A percentile compares a stretch with the other conserved stretches of the same genome.
Conservation (phyloP, 1,139 yeast genomes). For the Nakaseomyces nivariensis region DNA sequence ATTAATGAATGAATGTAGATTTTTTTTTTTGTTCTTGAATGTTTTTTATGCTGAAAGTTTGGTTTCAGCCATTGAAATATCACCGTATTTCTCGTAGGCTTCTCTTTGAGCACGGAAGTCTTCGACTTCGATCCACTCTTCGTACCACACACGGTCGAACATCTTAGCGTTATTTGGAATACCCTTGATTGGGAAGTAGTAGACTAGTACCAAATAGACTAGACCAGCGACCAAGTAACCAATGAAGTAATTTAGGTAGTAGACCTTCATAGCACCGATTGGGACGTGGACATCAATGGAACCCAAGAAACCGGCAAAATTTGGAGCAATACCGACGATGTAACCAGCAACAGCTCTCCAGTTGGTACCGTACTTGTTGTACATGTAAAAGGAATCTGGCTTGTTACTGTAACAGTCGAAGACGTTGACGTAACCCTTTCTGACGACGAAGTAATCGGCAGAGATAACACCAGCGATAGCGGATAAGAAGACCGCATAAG, state of each 20-base stretch:
- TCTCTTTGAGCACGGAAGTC: conserved; percentile 40
- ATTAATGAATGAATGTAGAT: neutral
- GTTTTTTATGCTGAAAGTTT: neutral
- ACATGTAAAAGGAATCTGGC: conserved; percentile 42
- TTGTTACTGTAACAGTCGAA: conserved; percentile 51
- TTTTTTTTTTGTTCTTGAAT: no score
- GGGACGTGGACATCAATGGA: conserved; percentile 43
- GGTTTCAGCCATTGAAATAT: conserved; percentile 2
- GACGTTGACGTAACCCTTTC: conserved; percentile 59
- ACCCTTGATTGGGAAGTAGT: conserved; percentile 51
- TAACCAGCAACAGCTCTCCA: conserved; percentile 76
- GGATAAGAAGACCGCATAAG: conserved; percentile 77
- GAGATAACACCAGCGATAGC: conserved; percentile 79
- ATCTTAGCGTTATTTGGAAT: conserved; percentile 37
- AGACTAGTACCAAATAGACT: conserved; percentile 41
- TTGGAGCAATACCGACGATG: conserved; percentile 66
- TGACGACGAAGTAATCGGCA: conserved; percentile 65
- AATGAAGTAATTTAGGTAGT: conserved; percentile 61
- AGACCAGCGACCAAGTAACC: conserved; percentile 56
- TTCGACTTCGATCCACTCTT: conserved; percentile 52
- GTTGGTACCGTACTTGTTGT: conserved; percentile 54
- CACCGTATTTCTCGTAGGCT: conserved; percentile 14
- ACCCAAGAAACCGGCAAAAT: conserved; percentile 76
- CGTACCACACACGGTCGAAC: conserved; percentile 32
- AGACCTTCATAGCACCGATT: conserved; percentile 63